Base-by-base conservation (phyloP, 768 basidiomycete genomes). In the Boletellus emodensis region DNA sequence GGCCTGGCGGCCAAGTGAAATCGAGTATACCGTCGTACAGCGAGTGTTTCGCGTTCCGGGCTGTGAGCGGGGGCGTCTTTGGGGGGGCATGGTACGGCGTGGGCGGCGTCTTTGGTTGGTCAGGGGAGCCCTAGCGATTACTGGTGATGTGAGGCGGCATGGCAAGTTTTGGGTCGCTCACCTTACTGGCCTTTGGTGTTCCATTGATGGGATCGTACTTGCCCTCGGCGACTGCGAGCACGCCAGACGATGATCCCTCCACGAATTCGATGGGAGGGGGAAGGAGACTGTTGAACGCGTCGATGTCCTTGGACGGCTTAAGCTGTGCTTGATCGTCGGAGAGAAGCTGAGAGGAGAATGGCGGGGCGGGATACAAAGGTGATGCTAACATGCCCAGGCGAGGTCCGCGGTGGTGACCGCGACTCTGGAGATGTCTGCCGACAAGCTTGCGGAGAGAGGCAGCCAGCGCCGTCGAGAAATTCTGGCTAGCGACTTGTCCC, bases 131-230 rank as follows among this genome's bases (percentile, higher is more conserved):
- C 51, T 55, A 36, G 20, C 22, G 22, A 37, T 38, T 26, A 33
- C 32, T 18, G 37, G 32, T 53, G 51, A 51, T 38, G 51, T 40
- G 22, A 28, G 15, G 50, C 39, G 6, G 24, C 47, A 40, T 30
- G 33, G n/a, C 15, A 2, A 34, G 38, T 33, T 42, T 36, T 17
- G 20, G 43, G 18, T 37, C 14, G 65, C 77, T 64, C 57, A 82
- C 83, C 61, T 80, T 79, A 51, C 68, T 59, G 33, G 73, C 63
- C 62, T 80, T 80, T 14, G 85, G 80, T 17, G 80, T 76, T 40
- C 72, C 79, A 56, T 91, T 92, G 64, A 92, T 89, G 24, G 90
- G 85, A 55, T 87, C 81, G 63, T 90, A 92, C 66, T 84, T 89
- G 38, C 83, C 82, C 58, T 87, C 85, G 22, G 80, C 78, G 6